phyloP scores from a whole-genome alignment of 2,329 filamentous ascomycete genomes.

The Claviceps digitariae region DNA sequence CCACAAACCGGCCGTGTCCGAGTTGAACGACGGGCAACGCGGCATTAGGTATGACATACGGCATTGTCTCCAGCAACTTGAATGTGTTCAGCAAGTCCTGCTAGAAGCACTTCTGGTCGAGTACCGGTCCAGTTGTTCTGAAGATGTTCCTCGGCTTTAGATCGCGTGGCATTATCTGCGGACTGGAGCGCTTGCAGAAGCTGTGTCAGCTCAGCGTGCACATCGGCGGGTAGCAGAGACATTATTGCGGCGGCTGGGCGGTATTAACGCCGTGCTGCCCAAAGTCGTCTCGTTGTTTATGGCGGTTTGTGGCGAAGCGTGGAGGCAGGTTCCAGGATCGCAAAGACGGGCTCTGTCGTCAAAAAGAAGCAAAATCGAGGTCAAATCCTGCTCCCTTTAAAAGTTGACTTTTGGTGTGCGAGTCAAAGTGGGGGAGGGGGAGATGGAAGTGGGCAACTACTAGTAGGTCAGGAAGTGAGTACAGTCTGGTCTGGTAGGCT shows the following conservation, averaged over 20 bases:
- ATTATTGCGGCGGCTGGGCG: constrained; percentile 25
- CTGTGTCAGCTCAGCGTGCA: constrained; percentile 72
- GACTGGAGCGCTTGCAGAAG: constrained; percentile 82
- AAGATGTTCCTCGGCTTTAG: constrained; percentile 79
- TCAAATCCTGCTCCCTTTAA: constrained; percentile 4
- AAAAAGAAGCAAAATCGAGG: constrained; percentile 3
- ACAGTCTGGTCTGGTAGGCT: background rate
- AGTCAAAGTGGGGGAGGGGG: constrained; percentile 15
- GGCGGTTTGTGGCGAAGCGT: constrained; percentile 1
- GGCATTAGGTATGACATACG: constrained; percentile 30
- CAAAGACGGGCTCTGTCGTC: background rate
- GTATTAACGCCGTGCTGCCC: constrained; percentile 12
- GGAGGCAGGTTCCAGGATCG: background rate
- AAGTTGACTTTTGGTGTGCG: constrained; percentile 11
- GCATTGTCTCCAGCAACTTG: constrained; percentile 59
- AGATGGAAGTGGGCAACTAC: constrained; percentile 1
- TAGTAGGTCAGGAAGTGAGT: too few species aligned
- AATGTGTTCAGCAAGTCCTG: constrained; percentile 90
- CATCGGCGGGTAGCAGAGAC: constrained; percentile 76
- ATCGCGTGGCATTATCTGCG: constrained; percentile 72
- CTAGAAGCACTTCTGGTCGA: constrained; percentile 75
- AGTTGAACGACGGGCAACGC: background rate
- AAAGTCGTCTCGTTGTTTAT: constrained; percentile 3
- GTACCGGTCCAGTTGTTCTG: constrained; percentile 78
- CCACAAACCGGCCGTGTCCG: background rate